These are phyloP conservation scores for Salix caprea DNA, from an alignment of 345 rosid genomes.

Conservation along the genomic window DNA sequence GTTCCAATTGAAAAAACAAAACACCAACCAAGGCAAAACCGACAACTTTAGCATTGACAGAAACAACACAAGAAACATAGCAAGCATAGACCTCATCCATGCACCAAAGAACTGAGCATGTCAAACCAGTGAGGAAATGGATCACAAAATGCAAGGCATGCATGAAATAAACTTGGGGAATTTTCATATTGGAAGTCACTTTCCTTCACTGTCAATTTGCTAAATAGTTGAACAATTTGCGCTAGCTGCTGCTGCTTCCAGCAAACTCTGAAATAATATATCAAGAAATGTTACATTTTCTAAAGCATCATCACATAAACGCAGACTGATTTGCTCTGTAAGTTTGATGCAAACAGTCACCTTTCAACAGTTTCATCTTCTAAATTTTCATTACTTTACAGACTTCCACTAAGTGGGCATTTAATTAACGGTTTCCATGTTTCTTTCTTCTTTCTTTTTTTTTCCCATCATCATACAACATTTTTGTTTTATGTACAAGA, in stretches of 20 bases:
- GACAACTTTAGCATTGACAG: too few relatives aligned
- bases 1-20: too few relatives aligned
- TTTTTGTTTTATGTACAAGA: constrained; percentile 16
- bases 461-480: not conserved
- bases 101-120: not conserved
- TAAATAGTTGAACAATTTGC: not conserved
- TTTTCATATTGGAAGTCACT: not conserved
- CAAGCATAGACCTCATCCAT: not conserved
- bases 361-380: not conserved
- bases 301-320: not conserved
- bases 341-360: not conserved
- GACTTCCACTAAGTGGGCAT: constrained; percentile 1
- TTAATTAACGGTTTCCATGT: not conserved
- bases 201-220: not conserved
- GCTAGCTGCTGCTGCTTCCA: not conserved
- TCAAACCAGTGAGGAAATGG: not conserved
- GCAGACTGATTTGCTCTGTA: not conserved
- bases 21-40: too few relatives aligned
- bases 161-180: not conserved
- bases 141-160: not conserved
- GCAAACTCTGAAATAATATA: not conserved
- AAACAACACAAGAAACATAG: too few relatives aligned
- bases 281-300: not conserved
- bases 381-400: not conserved
- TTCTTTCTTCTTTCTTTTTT: not conserved